phyloP scores from a whole-genome alignment of 2,329 filamentous ascomycete genomes.

The Amauroascus verrucosus region DNA sequence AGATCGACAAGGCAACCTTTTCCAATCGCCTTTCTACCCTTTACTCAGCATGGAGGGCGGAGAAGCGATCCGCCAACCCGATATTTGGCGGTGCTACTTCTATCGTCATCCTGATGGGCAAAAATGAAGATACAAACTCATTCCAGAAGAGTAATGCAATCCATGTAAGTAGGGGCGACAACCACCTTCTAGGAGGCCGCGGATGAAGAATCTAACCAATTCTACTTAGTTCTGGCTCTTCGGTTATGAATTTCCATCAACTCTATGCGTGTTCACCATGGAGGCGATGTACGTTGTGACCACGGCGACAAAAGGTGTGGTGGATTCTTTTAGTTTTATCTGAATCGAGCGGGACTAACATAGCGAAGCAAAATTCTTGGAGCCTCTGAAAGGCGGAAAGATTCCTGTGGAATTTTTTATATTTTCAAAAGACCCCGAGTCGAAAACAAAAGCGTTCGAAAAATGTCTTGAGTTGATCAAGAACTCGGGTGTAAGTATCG shows the following conservation, averaged over 20 bases:
- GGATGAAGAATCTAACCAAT: neutral
- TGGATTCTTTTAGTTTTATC: slow-evolving; percentile 2
- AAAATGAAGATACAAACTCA: slow-evolving; percentile 75
- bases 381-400: slow-evolving; percentile 83
- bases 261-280: slow-evolving; percentile 80
- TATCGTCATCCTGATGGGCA: slow-evolving; percentile 85
- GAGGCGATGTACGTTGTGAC: slow-evolving; percentile 88
- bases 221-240: slow-evolving; percentile 79
- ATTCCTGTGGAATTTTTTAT: slow-evolving; percentile 87
- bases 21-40: slow-evolving; percentile 85
- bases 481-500: slow-evolving; percentile 60
- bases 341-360: slow-evolving; percentile 25
- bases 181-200: neutral
- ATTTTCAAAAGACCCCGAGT: slow-evolving; percentile 78
- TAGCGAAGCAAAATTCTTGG: slow-evolving; percentile 71
- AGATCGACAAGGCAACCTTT: slow-evolving; percentile 88
- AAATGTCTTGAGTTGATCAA: slow-evolving; percentile 81
- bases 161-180: slow-evolving; percentile 54
- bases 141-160: slow-evolving; percentile 96
- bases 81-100: slow-evolving; percentile 79
- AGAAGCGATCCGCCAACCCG: slow-evolving; percentile 77
- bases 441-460: slow-evolving; percentile 83
- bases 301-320: slow-evolving; percentile 86
- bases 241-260: slow-evolving; percentile 96
- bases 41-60: slow-evolving; percentile 86